Evolutionary conservation across 2,329 filamentous ascomycete genomes (phyloP).

Genomic region (Epicoccum nigrum): DNA sequence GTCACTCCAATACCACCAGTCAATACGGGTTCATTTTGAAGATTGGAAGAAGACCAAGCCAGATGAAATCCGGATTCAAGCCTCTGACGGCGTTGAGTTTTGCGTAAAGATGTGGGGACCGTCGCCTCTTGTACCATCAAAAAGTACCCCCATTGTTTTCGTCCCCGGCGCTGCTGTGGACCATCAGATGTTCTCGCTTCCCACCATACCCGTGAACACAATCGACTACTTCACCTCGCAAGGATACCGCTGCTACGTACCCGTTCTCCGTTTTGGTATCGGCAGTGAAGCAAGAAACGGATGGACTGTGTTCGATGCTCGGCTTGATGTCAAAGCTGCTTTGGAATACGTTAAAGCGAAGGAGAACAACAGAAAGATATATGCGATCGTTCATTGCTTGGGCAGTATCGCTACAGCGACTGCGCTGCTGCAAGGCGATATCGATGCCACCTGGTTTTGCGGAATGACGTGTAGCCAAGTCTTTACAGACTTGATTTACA

Average conservation of each 20-base stretch:
- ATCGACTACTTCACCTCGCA: constrained; percentile 67
- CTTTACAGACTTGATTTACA: constrained; percentile 68
- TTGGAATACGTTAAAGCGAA: constrained; percentile 58
- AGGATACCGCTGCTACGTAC: constrained; percentile 66
- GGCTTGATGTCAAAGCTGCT: constrained; percentile 64
- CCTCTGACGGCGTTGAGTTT: background rate
- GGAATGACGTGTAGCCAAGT: constrained; percentile 67
- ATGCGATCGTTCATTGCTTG: constrained; percentile 68
- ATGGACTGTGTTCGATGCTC: constrained; percentile 66
- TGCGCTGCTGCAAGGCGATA: constrained; percentile 67
- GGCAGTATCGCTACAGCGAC: constrained; percentile 64
- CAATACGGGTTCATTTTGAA: background rate
- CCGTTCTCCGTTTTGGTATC: constrained; percentile 64
- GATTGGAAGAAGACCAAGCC: background rate
- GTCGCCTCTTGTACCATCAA: background rate
- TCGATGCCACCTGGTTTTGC: constrained; percentile 62
- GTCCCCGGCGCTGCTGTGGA: constrained; percentile 68
- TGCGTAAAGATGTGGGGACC: constrained; percentile 4
- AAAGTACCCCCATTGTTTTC: constrained; percentile 58
- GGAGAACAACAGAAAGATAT: constrained; percentile 51
- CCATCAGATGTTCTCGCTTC: constrained; percentile 67
- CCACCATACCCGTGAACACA: constrained; percentile 67
- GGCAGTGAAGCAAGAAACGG: constrained; percentile 57
- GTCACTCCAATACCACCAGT: background rate
- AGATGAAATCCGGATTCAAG: background rate